phyloP scores from a whole-genome alignment of 2,329 filamentous ascomycete species.

The Paecilomyces dactylethromorphus region DNA sequence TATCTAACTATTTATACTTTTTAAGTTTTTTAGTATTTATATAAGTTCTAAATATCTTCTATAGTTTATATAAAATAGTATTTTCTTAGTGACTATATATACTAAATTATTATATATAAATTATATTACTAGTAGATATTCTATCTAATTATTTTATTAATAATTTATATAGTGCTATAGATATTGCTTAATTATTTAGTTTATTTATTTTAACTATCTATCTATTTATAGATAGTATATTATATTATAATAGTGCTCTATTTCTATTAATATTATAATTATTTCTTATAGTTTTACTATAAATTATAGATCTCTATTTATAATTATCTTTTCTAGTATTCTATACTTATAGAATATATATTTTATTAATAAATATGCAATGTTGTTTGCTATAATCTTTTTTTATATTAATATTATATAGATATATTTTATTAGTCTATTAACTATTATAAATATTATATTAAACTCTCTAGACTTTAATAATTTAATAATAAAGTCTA shows the following conservation, averaged over 20 bases:
- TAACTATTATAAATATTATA: too few relatives aligned
- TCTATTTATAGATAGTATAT: neutral
- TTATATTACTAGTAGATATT: neutral
- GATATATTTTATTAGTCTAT: too few relatives aligned
- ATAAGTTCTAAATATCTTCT: too few relatives aligned
- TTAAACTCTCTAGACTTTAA: too few relatives aligned
- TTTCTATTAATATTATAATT: neutral
- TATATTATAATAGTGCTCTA: neutral
- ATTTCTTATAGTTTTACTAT: neutral
- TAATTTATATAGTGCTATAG: neutral
- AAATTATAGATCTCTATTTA: neutral
- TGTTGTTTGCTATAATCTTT: neutral
- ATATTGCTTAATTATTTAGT: too few relatives aligned
- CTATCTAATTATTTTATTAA: neutral
- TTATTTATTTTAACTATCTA: too few relatives aligned
- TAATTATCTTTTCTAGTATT: neutral
- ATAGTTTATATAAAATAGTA: neutral
- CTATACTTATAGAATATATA: neutral
- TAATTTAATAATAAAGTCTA: too few relatives aligned
- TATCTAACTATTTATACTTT: too few relatives aligned
- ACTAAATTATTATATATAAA: neutral
- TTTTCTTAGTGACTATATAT: neutral
- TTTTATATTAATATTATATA: too few relatives aligned
- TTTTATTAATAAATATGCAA: neutral
- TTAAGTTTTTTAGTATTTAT: too few relatives aligned